Base-by-base conservation (phyloP, 805 yeast genomes). In the Candida sakaeoensis region DNA sequence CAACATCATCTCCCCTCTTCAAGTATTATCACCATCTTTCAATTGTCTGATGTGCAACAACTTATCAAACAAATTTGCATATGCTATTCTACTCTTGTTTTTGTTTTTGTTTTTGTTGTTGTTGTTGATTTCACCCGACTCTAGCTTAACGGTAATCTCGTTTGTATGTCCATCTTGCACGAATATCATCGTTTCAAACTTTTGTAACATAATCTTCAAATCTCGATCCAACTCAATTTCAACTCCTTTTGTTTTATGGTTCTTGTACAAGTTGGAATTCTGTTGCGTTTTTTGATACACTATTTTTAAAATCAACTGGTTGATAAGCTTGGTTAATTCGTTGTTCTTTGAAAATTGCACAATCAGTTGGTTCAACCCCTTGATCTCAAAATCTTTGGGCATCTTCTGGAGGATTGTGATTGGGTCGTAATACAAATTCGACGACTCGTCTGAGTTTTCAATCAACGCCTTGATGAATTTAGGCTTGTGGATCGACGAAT, bases 391-490 rank as follows among this genome's bases (percentile, higher is more conserved):
- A 21, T 76, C 70, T 8, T 65, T 61, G 0, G 91, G 85, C 43
- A 90, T 82, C 22, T 78, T 63, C 41, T 73, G 66, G 23, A 90
- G 67, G 10, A 90, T 82, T 1, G 77, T 75, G n/a, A 80, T 72
- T 3, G 93, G 87, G 49, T 81, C 84, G 50, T 65, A 63, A 40
- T 54, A 66, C 24, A 55, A 53, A 45, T 52, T 59, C 1, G 68
- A 55, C 33, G 72, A 71, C 36, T 73, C 80, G 47, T 84, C 86
- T 1, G 85, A 79, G 40, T 77, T 68, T 42, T 83, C 82, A 41
- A 93, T 71, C 35, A 91, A 65, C 5, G 85, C 84, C 44, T 78
- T 77, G 31, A 91, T 82, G 53, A 87, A 89, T n/a, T 69, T 69
- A 0, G 96, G 93, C 47, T 79, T 79, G 28, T 72, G 70, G 64